phyloP scores from a whole-genome alignment of 805 yeast species.

The Lipomyces starkeyi region DNA sequence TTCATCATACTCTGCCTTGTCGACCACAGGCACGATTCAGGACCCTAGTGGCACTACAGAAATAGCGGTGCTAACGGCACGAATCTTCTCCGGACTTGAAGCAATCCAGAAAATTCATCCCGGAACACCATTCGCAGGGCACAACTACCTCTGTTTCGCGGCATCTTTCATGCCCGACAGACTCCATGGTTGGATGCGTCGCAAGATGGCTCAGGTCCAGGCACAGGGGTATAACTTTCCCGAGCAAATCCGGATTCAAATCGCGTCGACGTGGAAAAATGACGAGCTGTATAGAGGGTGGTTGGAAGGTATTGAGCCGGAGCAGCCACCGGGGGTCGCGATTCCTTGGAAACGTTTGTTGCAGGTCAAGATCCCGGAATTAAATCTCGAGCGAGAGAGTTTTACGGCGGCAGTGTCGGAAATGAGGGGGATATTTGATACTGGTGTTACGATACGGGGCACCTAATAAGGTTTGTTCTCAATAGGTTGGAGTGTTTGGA shows the following conservation, averaged over 20 bases:
- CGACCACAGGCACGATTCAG: conserved; percentile 16
- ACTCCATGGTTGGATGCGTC: conserved; percentile 32
- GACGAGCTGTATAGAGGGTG: conserved; percentile 31
- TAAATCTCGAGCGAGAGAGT: conserved; percentile 15
- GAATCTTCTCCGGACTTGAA: conserved; percentile 29
- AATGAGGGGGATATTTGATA: conserved; percentile 30
- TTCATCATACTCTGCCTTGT: conserved; percentile 27
- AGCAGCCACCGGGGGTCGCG: conserved; percentile 20
- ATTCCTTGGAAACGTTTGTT: conserved; percentile 32
- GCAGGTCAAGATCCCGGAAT: conserved; percentile 25
- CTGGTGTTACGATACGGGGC: conserved; percentile 11
- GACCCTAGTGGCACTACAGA: conserved; percentile 24
- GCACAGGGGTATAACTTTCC: conserved; percentile 32
- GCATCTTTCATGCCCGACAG: conserved; percentile 28
- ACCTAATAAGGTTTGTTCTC: background rate
- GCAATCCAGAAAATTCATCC: conserved; percentile 23
- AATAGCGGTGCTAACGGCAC: conserved; percentile 23
- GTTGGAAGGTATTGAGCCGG: conserved; percentile 33
- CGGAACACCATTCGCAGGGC: conserved; percentile 27
- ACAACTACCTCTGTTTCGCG: conserved; percentile 31
- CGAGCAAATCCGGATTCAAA: conserved; percentile 29
- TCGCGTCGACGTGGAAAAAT: conserved; percentile 29
- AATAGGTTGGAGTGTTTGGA: background rate
- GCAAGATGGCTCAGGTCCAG: conserved; percentile 33
- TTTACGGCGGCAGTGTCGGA: conserved; percentile 20